Percentiles rank a stretch among this genome's conserved stretches.
phyloP scores from a whole-genome alignment of 2,329 filamentous ascomycete species.

The Diaporthe australafricana region DNA sequence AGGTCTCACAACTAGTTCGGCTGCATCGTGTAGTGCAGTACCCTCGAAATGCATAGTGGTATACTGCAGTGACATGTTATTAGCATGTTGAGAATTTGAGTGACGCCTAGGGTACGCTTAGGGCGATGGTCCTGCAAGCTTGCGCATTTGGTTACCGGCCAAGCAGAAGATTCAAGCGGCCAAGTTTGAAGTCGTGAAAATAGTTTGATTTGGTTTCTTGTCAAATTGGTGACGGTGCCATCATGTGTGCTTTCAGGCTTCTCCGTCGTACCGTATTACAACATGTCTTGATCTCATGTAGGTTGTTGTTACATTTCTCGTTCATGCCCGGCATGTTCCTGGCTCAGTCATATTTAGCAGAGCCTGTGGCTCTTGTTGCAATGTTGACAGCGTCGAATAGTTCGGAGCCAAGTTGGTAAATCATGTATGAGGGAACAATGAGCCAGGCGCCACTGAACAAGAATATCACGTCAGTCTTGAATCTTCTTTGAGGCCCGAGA shows the following conservation, averaged over 20 bases:
- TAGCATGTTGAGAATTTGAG: no score
- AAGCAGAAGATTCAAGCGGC: no score
- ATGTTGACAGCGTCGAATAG: conserved; percentile 59
- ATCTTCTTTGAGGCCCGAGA: background rate
- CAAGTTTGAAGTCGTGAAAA: no score
- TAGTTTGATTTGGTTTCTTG: no score
- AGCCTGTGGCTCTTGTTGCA: conserved; percentile 46
- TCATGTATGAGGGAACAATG: conserved; percentile 63
- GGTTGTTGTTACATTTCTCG: conserved; percentile 6
- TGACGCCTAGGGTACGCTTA: no score
- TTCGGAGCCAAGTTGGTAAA: conserved; percentile 60
- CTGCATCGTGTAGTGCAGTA: no score
- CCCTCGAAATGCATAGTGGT: no score
- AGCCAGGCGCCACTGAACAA: conserved; percentile 64
- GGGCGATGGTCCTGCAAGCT: no score
- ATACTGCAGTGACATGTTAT: no score
- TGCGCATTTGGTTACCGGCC: no score
- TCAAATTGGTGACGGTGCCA: no score
- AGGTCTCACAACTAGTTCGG: no score
- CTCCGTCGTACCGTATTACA: background rate
- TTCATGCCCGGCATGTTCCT: background rate
- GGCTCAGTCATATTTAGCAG: conserved; percentile 54
- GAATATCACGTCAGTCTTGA: background rate
- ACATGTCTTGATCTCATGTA: background rate
- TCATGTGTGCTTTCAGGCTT: background rate